Base-by-base conservation (phyloP, 768 basidiomycete genomes). In the Amanita inopinata region DNA sequence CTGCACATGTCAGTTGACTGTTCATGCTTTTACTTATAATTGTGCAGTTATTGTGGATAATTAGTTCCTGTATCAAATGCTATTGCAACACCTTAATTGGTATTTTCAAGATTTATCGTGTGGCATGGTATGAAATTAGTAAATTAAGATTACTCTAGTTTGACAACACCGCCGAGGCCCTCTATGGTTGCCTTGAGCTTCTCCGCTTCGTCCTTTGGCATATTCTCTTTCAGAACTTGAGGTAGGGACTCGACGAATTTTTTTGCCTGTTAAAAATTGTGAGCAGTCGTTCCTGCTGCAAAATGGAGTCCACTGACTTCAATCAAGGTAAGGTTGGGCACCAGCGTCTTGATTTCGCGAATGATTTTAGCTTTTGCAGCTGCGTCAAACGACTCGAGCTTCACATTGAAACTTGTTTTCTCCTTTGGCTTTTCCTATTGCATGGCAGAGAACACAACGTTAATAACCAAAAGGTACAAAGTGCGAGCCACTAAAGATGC, bases 211-310 rank as follows among this genome's bases (percentile, higher is more conserved):
- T 99, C 96, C 64, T 99, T 99, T 17, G 88, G 71, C 46, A 96
- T 57, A 60, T 88, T 88, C 66, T 98, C 96, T 66, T 97, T 99
- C 55, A 99, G 68, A 3, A 83, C 65, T 65, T 97, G 83, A 17
- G 96, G 96, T 51, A 88, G 62, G 12, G 89, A 90, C 64, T 99
- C 96, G 33, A 98, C 96, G 55, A 98, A 94, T 65, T 96, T 99
- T 77, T 99, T 99, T 18, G 96, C 96, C 96, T 99, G 56, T 18
- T 49, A 25, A 48, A 46, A 46, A 40, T 31, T 34, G 17, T 31
- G 31, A 46, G 27, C 33, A 30, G 33, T 36, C 14, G 25, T 45
- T 28, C 18, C 5, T 46, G 40, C 19, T 25, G 39, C 30, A 37
- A 34, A 25, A 44, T 33, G 27, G 22, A 37, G 24, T 40, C 37